These are phyloP conservation scores for Mucor piriformis DNA, from an alignment of 371 early-diverging fungal genomes.

Conservation along the genomic window DNA sequence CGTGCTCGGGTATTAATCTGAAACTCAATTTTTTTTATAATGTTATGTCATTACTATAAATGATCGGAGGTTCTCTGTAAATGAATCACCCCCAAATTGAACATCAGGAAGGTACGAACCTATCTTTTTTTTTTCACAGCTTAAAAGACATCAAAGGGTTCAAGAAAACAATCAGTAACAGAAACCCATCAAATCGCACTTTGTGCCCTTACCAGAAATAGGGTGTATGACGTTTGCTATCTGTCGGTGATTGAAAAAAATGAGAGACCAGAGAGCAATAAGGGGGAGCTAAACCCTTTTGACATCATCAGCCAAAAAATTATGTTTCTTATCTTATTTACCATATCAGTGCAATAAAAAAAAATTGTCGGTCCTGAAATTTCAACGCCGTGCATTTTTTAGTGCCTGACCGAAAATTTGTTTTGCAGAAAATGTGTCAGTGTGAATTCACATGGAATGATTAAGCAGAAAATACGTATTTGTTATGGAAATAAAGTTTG, in stretches of 20 bases:
- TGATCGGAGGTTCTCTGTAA: no score
- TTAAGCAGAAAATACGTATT: not conserved
- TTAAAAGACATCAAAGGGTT: no score
- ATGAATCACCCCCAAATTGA: no score
- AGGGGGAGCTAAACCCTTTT: not conserved
- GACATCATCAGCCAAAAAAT: not conserved
- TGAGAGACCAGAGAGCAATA: not conserved
- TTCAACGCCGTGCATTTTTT: slow-evolving; percentile 6
- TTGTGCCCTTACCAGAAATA: not conserved
- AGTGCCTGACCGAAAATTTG: not conserved
- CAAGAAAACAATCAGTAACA: no score
- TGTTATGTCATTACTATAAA: no score
- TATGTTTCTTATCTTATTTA: slow-evolving; percentile 1
- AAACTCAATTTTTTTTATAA: not conserved
- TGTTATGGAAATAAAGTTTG: not conserved
- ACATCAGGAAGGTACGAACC: not conserved
- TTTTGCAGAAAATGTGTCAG: slow-evolving; percentile 1
- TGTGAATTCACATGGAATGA: not conserved
- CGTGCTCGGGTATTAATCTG: slow-evolving; percentile 1
- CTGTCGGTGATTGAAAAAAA: not conserved
- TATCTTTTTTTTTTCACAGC: not conserved
- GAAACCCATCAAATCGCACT: no score
- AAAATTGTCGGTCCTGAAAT: slow-evolving; percentile 2
- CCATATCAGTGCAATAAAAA: not conserved
- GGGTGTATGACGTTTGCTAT: not conserved